Percentiles rank a stretch among this genome's conserved stretches.
phyloP scores from a whole-genome alignment of 208 protist genomes.

The Acanthamoeba castellanii region DNA sequence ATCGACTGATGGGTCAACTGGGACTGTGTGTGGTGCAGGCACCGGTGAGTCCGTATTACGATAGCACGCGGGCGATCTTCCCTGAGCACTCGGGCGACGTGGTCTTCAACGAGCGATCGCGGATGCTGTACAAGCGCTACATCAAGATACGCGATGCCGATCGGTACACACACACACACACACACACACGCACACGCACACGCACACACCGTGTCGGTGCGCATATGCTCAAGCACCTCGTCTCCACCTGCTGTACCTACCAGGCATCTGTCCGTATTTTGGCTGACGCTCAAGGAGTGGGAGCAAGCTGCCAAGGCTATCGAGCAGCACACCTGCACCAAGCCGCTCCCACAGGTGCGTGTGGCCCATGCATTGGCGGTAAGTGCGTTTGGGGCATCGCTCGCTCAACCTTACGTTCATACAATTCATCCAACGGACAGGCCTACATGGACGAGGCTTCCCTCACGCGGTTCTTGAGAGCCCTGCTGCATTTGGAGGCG shows the following conservation, averaged over 20 bases:
- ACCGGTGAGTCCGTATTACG: constrained; percentile 17
- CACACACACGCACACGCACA: not conserved
- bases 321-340: not conserved
- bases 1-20: not conserved
- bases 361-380: not conserved
- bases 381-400: not conserved
- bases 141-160: constrained; percentile 43
- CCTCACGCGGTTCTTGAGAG: not conserved
- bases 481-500: constrained; percentile 38
- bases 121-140: not conserved
- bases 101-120: not conserved
- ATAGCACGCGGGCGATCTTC: constrained; percentile 16
- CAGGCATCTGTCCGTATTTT: constrained; percentile 4
- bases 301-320: not conserved
- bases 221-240: not conserved
- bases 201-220: too few relatives aligned
- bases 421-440: not conserved
- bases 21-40: not conserved
- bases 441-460: constrained; percentile 54
- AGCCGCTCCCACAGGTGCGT: not conserved
- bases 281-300: constrained; percentile 35
- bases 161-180: not conserved
- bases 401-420: not conserved
- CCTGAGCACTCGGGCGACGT: not conserved
- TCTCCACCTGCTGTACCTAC: not conserved